phyloP scores from a whole-genome alignment of 495 filamentous ascomycete genomes.

The Endocarpon pusillum region DNA sequence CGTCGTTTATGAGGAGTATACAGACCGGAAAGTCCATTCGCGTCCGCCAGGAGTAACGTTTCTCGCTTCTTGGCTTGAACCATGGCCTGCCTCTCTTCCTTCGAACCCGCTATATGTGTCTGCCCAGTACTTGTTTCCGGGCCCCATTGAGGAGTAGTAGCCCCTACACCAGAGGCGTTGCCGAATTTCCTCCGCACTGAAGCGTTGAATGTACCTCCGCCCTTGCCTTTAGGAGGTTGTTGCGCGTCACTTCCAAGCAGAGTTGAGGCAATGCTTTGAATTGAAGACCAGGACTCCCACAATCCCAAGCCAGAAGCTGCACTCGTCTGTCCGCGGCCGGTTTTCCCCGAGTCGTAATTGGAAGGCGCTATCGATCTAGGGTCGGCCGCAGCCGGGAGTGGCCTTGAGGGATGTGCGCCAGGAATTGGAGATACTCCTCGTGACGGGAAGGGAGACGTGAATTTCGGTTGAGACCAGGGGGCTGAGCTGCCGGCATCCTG shows the following conservation, averaged over 20 bases:
- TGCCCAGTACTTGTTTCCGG: constrained; percentile 25
- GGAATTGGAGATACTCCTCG: constrained; percentile 31
- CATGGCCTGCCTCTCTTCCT: constrained; percentile 37
- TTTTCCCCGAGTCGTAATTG: no score
- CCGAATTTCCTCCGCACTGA: constrained; percentile 15
- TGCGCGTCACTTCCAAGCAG: constrained; percentile 33
- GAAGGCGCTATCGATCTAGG: constrained; percentile 1
- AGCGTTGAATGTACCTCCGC: constrained; percentile 17
- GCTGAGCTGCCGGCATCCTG: constrained; percentile 9
- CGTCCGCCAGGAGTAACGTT: constrained; percentile 37
- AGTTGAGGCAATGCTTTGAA: constrained; percentile 36
- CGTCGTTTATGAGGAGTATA: constrained; percentile 39
- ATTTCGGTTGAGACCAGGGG: constrained; percentile 22
- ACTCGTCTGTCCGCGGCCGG: not conserved
- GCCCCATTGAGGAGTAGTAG: constrained; percentile 33
- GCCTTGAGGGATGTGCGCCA: constrained; percentile 24
- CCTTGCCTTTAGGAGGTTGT: no score
- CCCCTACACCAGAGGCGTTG: no score
- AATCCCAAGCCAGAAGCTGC: constrained; percentile 7
- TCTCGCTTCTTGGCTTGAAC: constrained; percentile 47
- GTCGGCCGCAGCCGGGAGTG: not conserved
- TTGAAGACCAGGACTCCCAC: constrained; percentile 31
- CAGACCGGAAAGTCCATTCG: constrained; percentile 25
- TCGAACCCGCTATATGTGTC: constrained; percentile 34
- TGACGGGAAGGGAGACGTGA: constrained; percentile 27